phyloP scores from a whole-genome alignment of 345 rosid species.

The Carallia pectinifolia region DNA sequence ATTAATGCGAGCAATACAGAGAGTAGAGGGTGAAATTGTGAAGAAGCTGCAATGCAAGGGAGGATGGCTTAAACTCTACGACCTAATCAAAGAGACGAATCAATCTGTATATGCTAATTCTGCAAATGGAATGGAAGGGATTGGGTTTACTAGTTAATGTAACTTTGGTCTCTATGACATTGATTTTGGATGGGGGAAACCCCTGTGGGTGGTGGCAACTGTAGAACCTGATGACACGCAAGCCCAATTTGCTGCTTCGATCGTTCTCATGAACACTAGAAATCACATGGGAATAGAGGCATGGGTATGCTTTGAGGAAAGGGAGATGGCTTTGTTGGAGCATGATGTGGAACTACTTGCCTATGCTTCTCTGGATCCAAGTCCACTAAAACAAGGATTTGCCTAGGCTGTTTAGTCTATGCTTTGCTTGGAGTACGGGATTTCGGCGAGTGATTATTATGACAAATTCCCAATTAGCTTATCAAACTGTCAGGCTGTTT shows the following conservation, averaged over 20 bases:
- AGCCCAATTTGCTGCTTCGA: no score
- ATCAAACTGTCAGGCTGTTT: no score
- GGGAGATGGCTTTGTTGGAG: constrained; percentile 8
- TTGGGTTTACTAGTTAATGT: constrained; percentile 24
- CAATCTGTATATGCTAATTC: constrained; percentile 10
- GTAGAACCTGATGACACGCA: no score
- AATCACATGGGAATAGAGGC: constrained; percentile 19
- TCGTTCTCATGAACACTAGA: no score
- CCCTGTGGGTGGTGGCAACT: constrained; percentile 11
- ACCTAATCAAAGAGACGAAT: no score
- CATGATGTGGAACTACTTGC: constrained; percentile 13
- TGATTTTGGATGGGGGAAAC: constrained; percentile 37
- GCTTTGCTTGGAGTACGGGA: no score
- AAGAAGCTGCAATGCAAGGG: constrained; percentile 1
- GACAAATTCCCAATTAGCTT: no score
- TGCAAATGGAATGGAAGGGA: constrained; percentile 3
- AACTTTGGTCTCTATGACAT: constrained; percentile 20
- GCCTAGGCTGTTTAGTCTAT: no score
- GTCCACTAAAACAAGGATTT: no score
- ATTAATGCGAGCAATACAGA: constrained; percentile 37
- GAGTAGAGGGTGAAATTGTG: no score
- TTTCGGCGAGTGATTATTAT: no score
- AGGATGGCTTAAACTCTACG: no score
- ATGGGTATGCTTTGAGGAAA: constrained; percentile 16
- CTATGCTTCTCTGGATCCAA: constrained; percentile 15